Evolutionary conservation across 495 filamentous ascomycete species (phyloP), one percentile per base, ranked within the genome.

Genomic region (Terfezia claveryi): DNA sequence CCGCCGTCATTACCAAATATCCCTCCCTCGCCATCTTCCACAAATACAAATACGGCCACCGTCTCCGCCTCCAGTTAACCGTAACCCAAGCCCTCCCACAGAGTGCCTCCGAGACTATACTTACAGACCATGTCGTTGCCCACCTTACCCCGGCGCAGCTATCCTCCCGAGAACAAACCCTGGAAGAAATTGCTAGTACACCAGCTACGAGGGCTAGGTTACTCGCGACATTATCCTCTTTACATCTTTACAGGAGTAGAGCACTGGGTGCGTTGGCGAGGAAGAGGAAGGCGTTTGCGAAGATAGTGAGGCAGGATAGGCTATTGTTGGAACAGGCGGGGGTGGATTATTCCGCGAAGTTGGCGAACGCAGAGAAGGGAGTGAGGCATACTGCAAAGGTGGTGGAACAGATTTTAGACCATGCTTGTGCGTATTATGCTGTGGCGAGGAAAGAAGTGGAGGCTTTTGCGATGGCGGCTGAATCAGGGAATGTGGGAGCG

Each of bases 391-490:
- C 69, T 53, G 59, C 65, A 44, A 41, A 51, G 36, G 27, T 69
- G 36, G 61, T 61, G 32, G 44, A 63, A 23, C 56, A 52, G 44
- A 68, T 70, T 41, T 54, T 67, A 17, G 50, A 54, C 23, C 55
- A 59, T 37, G 64, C 55, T 10, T 54, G 68, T 41, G 57, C 55
- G 23, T 67, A 61, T 58, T 69, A 69, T 56, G 53, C 59, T 27
- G 55, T 70, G 23, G 56, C 56, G 23, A 51, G 55, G 51, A 50
- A 52, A 17, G 68, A 70, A 27, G 57, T 70, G 17, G 56, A 63
- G 9, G 55, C 58, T n/a, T 66, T 64, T 56, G 57, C 51, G 23
- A 54, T 53, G 44, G 55, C 54, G n/a, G 57, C 56, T 16, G 62
- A 58, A 54, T 58, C 57, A 9, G 56, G 52, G 10, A 54, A 55